These are phyloP conservation scores for Heterobasidion irregulare DNA, from an alignment of 1,284 basidiomycete species.

Conservation along the genomic window DNA sequence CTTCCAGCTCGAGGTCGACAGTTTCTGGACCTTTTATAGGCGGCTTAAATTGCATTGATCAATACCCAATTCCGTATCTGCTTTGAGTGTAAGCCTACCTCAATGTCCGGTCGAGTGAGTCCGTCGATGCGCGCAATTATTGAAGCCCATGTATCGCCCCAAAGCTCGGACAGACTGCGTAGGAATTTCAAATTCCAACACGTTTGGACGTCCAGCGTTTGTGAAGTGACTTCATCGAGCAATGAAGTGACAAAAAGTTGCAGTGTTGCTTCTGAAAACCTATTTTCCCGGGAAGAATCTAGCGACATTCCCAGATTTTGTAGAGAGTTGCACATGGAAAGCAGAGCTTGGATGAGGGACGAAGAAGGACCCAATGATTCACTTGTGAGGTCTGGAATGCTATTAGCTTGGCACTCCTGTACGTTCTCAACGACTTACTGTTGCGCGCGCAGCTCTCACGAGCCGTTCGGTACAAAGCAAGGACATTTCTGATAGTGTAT, in stretches of 20 bases:
- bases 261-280: slow-evolving; percentile 30
- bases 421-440: background rate
- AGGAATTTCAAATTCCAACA: slow-evolving; percentile 46
- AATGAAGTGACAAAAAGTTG: slow-evolving; percentile 30
- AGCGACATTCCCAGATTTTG: slow-evolving; percentile 42
- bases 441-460: background rate
- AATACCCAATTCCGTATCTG: too few relatives aligned
- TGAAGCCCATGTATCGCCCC: slow-evolving; percentile 27
- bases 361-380: background rate
- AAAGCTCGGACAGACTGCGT: slow-evolving; percentile 30
- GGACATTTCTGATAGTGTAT: slow-evolving; percentile 25
- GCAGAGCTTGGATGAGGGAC: slow-evolving; percentile 31
- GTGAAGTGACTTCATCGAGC: slow-evolving; percentile 17
- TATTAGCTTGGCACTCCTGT: background rate
- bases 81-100: slow-evolving; percentile 15
- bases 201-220: slow-evolving; percentile 14
- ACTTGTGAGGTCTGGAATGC: background rate
- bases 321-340: slow-evolving; percentile 44
- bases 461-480: slow-evolving; percentile 14
- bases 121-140: slow-evolving; percentile 19
- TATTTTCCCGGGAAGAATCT: slow-evolving; percentile 23
- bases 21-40: background rate
- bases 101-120: slow-evolving; percentile 17
- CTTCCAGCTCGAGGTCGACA: slow-evolving; percentile 4
- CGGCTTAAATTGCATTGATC: too few relatives aligned